Evolutionary conservation across 192 early-diverging fungal genomes (phyloP).

Genomic region (Lobosporangium transversale): DNA sequence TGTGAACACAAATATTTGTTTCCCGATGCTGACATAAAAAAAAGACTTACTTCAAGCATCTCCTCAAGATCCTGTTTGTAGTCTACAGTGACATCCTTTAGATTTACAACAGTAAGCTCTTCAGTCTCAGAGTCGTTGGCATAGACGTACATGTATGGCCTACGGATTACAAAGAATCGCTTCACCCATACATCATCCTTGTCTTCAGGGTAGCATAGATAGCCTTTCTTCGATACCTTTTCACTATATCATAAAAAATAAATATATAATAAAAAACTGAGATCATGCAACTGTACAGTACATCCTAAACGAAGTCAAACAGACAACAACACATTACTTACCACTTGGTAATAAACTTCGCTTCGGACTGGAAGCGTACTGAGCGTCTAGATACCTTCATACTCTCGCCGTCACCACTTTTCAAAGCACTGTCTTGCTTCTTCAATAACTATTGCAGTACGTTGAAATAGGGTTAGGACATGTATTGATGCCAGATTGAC

Average conservation of each 20-base stretch:
- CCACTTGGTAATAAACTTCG: slow-evolving; percentile 36
- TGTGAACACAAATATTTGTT: too few relatives aligned
- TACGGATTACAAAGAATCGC: slow-evolving; percentile 81
- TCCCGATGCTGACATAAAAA: neutral
- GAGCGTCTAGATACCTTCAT: neutral
- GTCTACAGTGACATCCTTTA: slow-evolving; percentile 72
- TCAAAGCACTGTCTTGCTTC: too few relatives aligned
- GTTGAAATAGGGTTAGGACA: too few relatives aligned
- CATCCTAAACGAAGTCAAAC: neutral
- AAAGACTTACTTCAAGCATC: slow-evolving; percentile 63
- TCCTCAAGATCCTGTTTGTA: slow-evolving; percentile 65
- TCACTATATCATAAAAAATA: slow-evolving; percentile 51
- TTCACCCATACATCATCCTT: slow-evolving; percentile 75
- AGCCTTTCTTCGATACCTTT: slow-evolving; percentile 61
- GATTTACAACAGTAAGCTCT: slow-evolving; percentile 80
- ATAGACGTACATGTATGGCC: slow-evolving; percentile 87
- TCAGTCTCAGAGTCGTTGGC: slow-evolving; percentile 66
- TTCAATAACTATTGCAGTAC: too few relatives aligned
- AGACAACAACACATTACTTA: too few relatives aligned
- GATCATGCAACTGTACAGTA: slow-evolving; percentile 13
- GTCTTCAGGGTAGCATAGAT: slow-evolving; percentile 63
- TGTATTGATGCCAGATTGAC: too few relatives aligned
- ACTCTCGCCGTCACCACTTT: neutral
- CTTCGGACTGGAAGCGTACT: slow-evolving; percentile 28
- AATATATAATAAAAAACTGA: slow-evolving; percentile 2